A percentile compares a stretch with the other conserved stretches of the same genome.
These are phyloP conservation scores for Yamadazyma conglobata DNA, from an alignment of 1,139 yeast genomes.

Conservation along the genomic window DNA sequence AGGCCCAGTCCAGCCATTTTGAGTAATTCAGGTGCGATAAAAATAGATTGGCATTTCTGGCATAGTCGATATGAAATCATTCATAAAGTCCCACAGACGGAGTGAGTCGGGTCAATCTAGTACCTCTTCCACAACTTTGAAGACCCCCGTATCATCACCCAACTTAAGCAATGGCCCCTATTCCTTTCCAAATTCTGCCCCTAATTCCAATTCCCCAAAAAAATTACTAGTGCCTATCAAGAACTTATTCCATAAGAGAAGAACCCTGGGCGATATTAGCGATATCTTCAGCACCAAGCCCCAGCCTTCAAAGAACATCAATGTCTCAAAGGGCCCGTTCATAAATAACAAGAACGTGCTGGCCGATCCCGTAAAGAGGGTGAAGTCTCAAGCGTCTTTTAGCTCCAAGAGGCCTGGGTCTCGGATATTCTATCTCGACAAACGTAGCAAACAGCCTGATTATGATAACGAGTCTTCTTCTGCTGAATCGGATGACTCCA, in stretches of 20 bases:
- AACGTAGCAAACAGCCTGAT: too few species aligned
- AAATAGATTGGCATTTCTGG: conserved; percentile 3
- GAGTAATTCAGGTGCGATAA: conserved; percentile 3
- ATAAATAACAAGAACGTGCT: too few species aligned
- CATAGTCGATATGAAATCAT: conserved; percentile 49
- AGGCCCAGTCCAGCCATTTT: not conserved
- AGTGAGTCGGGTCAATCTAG: conserved; percentile 20
- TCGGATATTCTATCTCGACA: too few species aligned
- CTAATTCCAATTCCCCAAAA: conserved; percentile 35
- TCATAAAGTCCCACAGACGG: conserved; percentile 43
- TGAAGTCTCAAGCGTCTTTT: too few species aligned
- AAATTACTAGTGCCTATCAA: conserved; percentile 42
- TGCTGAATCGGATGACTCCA: conserved; percentile 10
- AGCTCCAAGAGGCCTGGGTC: too few species aligned
- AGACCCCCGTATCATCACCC: conserved; percentile 24
- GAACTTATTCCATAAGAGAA: conserved; percentile 28
- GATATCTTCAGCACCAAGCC: conserved; percentile 6
- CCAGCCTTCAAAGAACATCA: too few species aligned
- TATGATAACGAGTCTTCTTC: too few species aligned
- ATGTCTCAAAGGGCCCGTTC: too few species aligned
- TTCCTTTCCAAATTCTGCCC: conserved; percentile 11
- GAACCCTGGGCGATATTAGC: conserved; percentile 9
- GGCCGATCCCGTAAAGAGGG: too few species aligned
- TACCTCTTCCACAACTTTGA: conserved; percentile 9
- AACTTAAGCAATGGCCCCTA: conserved; percentile 15